Evolutionary conservation across 495 filamentous ascomycete genomes (phyloP).

Genomic region (Aspergillus wentii): DNA sequence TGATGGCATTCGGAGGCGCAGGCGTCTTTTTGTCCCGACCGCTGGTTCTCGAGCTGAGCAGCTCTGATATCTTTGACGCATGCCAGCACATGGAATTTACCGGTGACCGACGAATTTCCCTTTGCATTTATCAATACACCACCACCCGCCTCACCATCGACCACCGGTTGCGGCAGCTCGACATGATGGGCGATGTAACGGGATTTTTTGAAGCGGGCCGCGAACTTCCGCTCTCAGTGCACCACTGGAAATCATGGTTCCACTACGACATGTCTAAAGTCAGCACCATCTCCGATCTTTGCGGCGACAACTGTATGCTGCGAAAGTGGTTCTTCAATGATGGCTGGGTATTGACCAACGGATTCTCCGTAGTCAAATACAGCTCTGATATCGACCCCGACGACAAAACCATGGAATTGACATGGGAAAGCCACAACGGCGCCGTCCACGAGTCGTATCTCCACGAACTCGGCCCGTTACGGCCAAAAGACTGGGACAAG

Average conservation of each 20-base stretch:
- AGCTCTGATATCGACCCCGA: conserved; percentile 25
- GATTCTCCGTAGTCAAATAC: conserved; percentile 50
- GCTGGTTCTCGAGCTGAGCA: conserved; percentile 33
- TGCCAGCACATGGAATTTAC: conserved; percentile 38
- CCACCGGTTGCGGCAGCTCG: conserved; percentile 48
- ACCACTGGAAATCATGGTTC: conserved; percentile 58
- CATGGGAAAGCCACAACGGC: conserved; percentile 40
- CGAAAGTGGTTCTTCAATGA: conserved; percentile 54
- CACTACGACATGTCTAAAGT: conserved; percentile 46
- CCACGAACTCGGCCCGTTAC: conserved; percentile 39
- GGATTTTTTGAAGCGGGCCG: conserved; percentile 54
- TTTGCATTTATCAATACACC: conserved; percentile 50
- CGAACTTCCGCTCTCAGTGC: conserved; percentile 46
- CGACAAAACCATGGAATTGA: conserved; percentile 39
- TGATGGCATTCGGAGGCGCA: conserved; percentile 57
- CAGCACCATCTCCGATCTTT: conserved; percentile 45
- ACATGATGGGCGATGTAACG: conserved; percentile 44
- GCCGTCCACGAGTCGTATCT: conserved; percentile 34
- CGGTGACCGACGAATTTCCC: conserved; percentile 43
- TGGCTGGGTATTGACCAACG: conserved; percentile 54
- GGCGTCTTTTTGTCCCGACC: conserved; percentile 55
- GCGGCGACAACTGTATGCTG: conserved; percentile 51
- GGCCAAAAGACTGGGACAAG: conserved; percentile 34
- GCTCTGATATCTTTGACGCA: conserved; percentile 23
- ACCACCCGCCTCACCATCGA: conserved; percentile 44